These are phyloP conservation scores for Pseudogymnoascus sp. DNA, from an alignment of 2,329 filamentous ascomycete genomes.

Conservation along the genomic window DNA sequence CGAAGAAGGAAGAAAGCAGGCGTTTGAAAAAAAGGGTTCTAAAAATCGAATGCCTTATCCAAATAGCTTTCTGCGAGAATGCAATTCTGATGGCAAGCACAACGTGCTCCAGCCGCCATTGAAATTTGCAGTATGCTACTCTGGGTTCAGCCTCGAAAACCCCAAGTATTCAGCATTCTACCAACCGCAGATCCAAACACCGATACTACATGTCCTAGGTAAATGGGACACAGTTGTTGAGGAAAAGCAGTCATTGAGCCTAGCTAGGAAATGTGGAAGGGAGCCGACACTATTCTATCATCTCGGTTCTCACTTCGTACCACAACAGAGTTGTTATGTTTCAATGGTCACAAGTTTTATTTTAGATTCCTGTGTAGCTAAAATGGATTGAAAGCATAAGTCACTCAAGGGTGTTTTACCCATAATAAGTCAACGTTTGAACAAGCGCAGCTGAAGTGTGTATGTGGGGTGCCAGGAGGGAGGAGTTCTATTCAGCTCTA, in stretches of 20 bases:
- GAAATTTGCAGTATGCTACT: slow-evolving; percentile 13
- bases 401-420: neutral
- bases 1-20: neutral
- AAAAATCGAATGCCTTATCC: neutral
- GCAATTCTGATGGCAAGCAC: neutral
- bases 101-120: slow-evolving; percentile 2
- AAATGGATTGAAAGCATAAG: neutral
- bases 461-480: neutral
- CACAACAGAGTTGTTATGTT: neutral
- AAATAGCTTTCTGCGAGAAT: neutral
- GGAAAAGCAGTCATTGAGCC: neutral
- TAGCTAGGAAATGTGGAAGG: slow-evolving; percentile 1
- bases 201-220: slow-evolving; percentile 11
- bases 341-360: neutral
- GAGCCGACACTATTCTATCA: slow-evolving; percentile 11
- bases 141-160: slow-evolving; percentile 11
- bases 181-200: slow-evolving; percentile 6
- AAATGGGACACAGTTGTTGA: slow-evolving; percentile 11
- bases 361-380: neutral
- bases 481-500: neutral
- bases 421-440: neutral
- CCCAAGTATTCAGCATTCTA: slow-evolving; percentile 11
- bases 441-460: neutral
- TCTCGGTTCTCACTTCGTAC: slow-evolving; percentile 10
- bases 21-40: neutral